Conservation (phyloP, 257 asterid species). For the Voacanga thouarsii region DNA sequence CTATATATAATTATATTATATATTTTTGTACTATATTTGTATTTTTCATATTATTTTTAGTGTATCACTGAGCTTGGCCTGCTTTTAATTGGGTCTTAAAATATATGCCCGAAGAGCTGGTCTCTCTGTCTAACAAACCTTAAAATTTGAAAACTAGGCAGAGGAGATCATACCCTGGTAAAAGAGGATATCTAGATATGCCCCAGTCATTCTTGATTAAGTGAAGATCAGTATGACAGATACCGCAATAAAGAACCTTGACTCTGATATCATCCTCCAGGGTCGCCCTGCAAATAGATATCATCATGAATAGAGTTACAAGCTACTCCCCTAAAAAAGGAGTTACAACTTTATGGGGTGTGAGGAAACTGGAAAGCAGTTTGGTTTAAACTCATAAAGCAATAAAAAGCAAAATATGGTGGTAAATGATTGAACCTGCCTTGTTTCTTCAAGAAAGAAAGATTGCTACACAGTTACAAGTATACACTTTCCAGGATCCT, state of each 20-base stretch:
- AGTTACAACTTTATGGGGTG: background rate
- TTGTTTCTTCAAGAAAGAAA: background rate
- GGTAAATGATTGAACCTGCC: background rate
- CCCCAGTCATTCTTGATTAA: constrained; percentile 32
- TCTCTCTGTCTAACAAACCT: background rate
- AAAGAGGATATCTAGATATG: constrained; percentile 23
- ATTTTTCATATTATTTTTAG: too few species aligned
- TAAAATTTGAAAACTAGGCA: background rate
- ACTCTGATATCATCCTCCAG: constrained; percentile 25
- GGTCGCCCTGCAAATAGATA: constrained; percentile 16
- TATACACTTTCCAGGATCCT: too few species aligned
- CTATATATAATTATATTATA: too few species aligned
- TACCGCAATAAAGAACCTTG: constrained; percentile 29
- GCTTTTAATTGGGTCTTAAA: too few species aligned
- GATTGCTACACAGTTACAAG: background rate
- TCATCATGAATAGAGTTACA: background rate
- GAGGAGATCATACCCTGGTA: constrained; percentile 25
- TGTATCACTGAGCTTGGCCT: too few species aligned
- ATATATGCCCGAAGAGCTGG: background rate
- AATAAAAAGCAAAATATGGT: background rate
- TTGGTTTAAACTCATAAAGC: background rate
- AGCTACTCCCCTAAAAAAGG: background rate
- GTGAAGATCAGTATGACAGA: constrained; percentile 34
- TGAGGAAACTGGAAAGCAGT: background rate
- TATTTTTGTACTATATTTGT: too few species aligned